A percentile compares a stretch with the other conserved stretches of the same genome.
Conservation (phyloP, 2,329 filamentous ascomycete species). For the Ascochyta rabiei region DNA sequence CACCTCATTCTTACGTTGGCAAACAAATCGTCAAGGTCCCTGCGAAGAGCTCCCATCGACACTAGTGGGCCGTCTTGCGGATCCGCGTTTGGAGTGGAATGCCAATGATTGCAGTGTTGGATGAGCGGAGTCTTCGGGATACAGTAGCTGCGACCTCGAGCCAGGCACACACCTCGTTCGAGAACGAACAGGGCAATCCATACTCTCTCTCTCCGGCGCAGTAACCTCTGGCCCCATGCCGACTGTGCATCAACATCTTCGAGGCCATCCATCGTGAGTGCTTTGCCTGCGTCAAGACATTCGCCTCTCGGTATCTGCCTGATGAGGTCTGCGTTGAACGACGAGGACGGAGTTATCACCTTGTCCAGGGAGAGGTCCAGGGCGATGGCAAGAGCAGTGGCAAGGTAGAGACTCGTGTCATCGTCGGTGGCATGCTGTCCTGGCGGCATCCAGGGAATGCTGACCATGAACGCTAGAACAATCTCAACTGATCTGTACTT, state of each 20-base stretch:
- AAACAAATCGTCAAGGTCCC: conserved; percentile 68
- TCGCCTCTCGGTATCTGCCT: conserved; percentile 66
- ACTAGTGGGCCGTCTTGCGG: conserved; percentile 72
- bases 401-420: conserved; percentile 73
- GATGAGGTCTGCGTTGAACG: conserved; percentile 54
- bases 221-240: conserved; percentile 64
- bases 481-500: conserved; percentile 75
- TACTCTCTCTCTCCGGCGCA: conserved; percentile 69
- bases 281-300: conserved; percentile 70
- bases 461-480: conserved; percentile 75
- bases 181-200: conserved; percentile 77
- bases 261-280: conserved; percentile 72
- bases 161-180: conserved; percentile 74
- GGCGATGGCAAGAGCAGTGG: conserved; percentile 71
- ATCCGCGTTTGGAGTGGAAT: conserved; percentile 67
- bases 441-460: conserved; percentile 76
- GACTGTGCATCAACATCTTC: conserved; percentile 66
- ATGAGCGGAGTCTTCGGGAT: conserved; percentile 70
- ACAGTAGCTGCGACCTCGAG: conserved; percentile 71
- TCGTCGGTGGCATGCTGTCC: conserved; percentile 71
- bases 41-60: conserved; percentile 71
- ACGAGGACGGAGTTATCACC: conserved; percentile 63
- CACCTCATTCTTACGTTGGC: conserved; percentile 64
- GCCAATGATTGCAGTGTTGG: conserved; percentile 72
- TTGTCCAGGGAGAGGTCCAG: conserved; percentile 74